Percentiles rank a stretch among this genome's conserved stretches.
phyloP scores from a whole-genome alignment of 352 stramenopile genomes.

The Phytophthora niederhauseri region DNA sequence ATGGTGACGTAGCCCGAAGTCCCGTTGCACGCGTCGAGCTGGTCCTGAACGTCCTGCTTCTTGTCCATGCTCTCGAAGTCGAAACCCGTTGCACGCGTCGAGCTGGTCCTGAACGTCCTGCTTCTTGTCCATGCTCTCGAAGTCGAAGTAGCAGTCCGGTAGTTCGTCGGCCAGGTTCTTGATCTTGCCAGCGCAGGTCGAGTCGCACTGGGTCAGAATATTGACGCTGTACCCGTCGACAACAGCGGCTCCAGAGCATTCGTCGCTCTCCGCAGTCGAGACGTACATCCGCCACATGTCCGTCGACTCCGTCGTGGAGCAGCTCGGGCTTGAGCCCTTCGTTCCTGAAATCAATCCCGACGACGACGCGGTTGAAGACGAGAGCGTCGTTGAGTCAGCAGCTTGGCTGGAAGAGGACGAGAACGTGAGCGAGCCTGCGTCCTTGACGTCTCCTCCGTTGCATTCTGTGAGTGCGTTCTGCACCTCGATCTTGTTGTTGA shows the following conservation, averaged over 20 bases:
- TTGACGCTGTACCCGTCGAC: conserved; percentile 26
- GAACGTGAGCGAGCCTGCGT: conserved; percentile 5
- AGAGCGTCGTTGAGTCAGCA: conserved; percentile 2
- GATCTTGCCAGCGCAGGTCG: conserved; percentile 29
- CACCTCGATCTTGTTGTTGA: conserved; percentile 38
- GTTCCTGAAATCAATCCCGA: conserved; percentile 8
- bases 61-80: conserved; percentile 42
- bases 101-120: conserved; percentile 19
- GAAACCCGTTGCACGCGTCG: conserved; percentile 28
- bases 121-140: conserved; percentile 46
- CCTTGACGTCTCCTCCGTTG: conserved; percentile 8
- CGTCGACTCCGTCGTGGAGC: conserved; percentile 22
- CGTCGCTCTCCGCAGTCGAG: conserved; percentile 26
- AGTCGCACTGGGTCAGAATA: conserved; percentile 37
- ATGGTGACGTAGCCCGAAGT: conserved; percentile 5
- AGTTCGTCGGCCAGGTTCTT: conserved; percentile 22
- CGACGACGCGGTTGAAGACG: conserved; percentile 8
- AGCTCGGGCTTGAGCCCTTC: conserved; percentile 8
- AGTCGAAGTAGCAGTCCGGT: conserved; percentile 43
- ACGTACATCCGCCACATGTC: conserved; percentile 24
- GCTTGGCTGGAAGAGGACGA: not conserved
- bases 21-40: conserved; percentile 16
- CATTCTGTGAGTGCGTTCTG: conserved; percentile 28
- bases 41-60: conserved; percentile 28
- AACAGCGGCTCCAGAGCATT: conserved; percentile 25